A percentile compares a stretch with the other conserved stretches of the same genome.
These are phyloP conservation scores for Thermothielavioides terrestris DNA, from an alignment of 495 filamentous ascomycete species.

Conservation along the genomic window DNA sequence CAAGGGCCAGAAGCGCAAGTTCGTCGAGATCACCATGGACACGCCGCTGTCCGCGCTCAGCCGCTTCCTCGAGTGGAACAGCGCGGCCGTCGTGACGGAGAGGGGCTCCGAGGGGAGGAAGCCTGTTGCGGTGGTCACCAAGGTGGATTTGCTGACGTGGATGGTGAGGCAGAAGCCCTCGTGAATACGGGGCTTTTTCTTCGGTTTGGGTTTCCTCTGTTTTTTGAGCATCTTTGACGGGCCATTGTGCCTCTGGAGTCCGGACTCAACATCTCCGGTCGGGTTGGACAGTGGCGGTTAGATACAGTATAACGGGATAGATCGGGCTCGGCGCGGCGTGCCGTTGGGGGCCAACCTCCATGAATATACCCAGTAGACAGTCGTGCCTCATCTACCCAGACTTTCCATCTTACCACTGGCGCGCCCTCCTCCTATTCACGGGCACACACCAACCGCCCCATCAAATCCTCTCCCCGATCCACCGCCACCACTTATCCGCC, in stretches of 20 bases:
- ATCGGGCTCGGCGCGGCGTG: constrained; percentile 25
- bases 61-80: constrained; percentile 96
- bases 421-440: too few relatives aligned
- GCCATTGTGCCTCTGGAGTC: too few relatives aligned
- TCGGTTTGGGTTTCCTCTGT: constrained; percentile 2
- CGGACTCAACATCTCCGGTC: constrained; percentile 22
- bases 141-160: constrained; percentile 92
- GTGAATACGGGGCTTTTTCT: background rate
- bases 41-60: constrained; percentile 76
- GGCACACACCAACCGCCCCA: background rate
- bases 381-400: background rate
- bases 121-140: constrained; percentile 86
- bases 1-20: constrained; percentile 53
- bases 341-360: constrained; percentile 20
- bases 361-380: background rate
- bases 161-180: constrained; percentile 61
- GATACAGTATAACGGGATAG: constrained; percentile 2
- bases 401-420: too few relatives aligned
- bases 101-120: constrained; percentile 43
- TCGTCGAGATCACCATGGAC: constrained; percentile 87
- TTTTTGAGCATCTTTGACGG: background rate
- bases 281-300: background rate
- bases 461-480: constrained; percentile 50
- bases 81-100: constrained; percentile 87
- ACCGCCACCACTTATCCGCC: constrained; percentile 77